phyloP scores from a whole-genome alignment of 177 flowering plant genomes.

The Vitis hybrid region DNA sequence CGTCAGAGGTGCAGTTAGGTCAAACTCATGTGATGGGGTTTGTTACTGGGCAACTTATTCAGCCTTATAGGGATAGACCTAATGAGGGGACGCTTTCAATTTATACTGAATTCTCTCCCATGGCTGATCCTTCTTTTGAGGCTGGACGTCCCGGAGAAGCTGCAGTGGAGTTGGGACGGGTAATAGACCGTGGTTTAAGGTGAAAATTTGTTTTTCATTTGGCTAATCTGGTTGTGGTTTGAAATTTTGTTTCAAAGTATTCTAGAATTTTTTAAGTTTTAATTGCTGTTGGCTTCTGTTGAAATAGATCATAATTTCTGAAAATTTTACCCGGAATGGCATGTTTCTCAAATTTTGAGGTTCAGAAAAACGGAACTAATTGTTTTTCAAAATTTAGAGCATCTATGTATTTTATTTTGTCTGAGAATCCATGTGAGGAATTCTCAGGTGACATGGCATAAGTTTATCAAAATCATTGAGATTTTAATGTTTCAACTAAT shows the following conservation, averaged over 20 bases:
- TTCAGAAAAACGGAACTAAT: too few species aligned
- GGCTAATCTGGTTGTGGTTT: neutral
- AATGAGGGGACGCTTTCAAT: constrained; percentile 91
- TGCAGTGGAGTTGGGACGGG: constrained; percentile 89
- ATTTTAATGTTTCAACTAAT: too few species aligned
- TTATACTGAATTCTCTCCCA: constrained; percentile 92
- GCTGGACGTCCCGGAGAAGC: constrained; percentile 88
- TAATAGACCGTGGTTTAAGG: constrained; percentile 94
- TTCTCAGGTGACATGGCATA: too few species aligned
- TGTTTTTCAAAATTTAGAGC: too few species aligned
- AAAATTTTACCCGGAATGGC: too few species aligned
- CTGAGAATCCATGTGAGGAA: too few species aligned
- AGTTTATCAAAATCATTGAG: too few species aligned
- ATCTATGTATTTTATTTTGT: too few species aligned
- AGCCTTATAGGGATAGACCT: constrained; percentile 88
- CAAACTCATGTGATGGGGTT: constrained; percentile 91
- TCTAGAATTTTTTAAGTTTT: too few species aligned
- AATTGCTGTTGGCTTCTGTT: too few species aligned
- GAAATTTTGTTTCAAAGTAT: neutral
- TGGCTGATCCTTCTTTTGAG: constrained; percentile 98
- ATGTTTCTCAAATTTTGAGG: too few species aligned
- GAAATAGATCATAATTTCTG: too few species aligned
- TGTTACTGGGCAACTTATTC: constrained; percentile 77
- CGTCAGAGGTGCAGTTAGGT: constrained; percentile 90
- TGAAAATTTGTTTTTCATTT: constrained; percentile 10